Evolutionary conservation across 768 basidiomycete species (phyloP).

Genomic region (Mycena rosella): DNA sequence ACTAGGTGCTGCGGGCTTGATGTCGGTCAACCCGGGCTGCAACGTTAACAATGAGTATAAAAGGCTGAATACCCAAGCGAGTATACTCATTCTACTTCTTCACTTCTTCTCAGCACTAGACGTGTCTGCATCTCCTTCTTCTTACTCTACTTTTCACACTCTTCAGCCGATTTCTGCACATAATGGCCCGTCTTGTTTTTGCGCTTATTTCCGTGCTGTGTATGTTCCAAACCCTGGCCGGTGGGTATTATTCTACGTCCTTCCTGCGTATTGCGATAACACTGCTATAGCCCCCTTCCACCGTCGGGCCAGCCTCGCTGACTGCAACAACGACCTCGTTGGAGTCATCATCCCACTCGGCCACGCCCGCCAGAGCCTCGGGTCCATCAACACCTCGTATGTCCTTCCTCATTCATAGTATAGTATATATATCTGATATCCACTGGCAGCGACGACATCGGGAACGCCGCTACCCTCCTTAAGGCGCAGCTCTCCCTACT

Average conservation of each 20-base stretch:
- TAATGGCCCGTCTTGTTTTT: not conserved
- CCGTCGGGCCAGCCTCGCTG: not conserved
- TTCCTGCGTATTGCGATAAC: not conserved
- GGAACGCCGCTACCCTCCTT: constrained; percentile 11
- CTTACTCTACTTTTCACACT: not conserved
- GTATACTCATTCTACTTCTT: not conserved
- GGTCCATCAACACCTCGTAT: constrained; percentile 10
- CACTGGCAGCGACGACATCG: constrained; percentile 14
- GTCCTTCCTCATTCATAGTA: not conserved
- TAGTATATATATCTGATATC: not conserved
- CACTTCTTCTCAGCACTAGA: not conserved
- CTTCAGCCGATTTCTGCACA: not conserved
- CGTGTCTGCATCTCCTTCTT: not conserved
- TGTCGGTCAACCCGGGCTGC: no score
- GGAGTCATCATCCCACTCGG: not conserved
- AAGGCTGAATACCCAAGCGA: no score
- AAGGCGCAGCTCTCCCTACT: constrained; percentile 26
- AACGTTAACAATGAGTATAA: no score
- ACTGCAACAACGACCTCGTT: not conserved
- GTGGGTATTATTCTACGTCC: not conserved
- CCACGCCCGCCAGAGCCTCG: not conserved
- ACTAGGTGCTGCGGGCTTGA: no score
- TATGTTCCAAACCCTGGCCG: not conserved
- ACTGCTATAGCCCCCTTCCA: not conserved
- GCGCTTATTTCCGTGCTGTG: not conserved